Evolutionary conservation across 108 stramenopile species (phyloP), one percentile per base, ranked within the genome.

Genomic region (Epithemia pelagica): DNA sequence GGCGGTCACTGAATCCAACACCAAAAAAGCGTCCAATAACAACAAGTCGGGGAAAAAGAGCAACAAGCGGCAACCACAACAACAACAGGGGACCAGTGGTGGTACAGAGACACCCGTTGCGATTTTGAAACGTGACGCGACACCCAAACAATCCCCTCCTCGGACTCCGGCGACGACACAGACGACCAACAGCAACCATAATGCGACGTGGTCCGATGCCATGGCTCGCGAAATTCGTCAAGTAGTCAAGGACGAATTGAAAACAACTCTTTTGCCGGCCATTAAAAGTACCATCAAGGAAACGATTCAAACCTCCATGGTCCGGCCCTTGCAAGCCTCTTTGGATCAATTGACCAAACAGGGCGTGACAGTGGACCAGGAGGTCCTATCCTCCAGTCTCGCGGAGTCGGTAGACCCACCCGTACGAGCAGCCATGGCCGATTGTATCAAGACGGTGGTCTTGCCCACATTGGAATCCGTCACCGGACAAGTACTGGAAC

Each of bases 401-500:
- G 56, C 77, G 30, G 52, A 59, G 28, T 51, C 52, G 23, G 71
- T 82, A 53, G 82, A 92, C 63, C 64, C 66, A 24, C 82, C 86
- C 0, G 32, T 83, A 3, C 67, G 70, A 25, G 65, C 62, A 15
- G 78, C 76, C 1, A 65, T 83, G 29, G 70, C 75, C 8, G 71
- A 79, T 70, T 83, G 71, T 5, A 79, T 94, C 73, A 75, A 71
- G 27, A 83, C 70, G 52, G 82, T 86, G 20, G 76, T 91, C 58
- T 80, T 94, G 28, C 93, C 93, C 27, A 79, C 90, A 10, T 72
- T 86, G 63, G 84, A 91, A 59, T 75, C 88, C 1, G 77, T 84
- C 1, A 77, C 85, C 0, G 76, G 77, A 20, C 87, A 90, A 60
- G 82, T 94, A 67, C 78, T 90, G 31, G 33, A 72, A 31, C 79